phyloP scores from a whole-genome alignment of 225 moss, liverwort and hornwort genomes.

The Physcomitrium patens region DNA sequence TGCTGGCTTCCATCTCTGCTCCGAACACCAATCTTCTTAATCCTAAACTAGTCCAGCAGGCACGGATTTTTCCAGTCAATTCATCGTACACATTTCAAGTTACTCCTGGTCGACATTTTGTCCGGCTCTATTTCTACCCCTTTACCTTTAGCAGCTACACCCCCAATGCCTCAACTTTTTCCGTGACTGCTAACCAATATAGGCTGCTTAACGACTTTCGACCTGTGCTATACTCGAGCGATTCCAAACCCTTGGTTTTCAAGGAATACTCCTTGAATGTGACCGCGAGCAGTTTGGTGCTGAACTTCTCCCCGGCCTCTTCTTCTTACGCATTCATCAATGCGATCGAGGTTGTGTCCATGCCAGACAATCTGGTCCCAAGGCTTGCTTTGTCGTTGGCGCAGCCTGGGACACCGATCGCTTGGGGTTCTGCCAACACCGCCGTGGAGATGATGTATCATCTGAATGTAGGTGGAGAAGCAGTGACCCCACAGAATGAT shows the following conservation, averaged over 20 bases:
- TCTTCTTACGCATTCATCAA: constrained; percentile 64
- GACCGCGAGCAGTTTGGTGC: constrained; percentile 13
- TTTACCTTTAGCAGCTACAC: constrained; percentile 42
- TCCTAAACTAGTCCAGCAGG: constrained; percentile 48
- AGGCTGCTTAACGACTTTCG: constrained; percentile 59
- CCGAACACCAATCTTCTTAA: constrained; percentile 31
- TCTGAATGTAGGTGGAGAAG: constrained; percentile 63
- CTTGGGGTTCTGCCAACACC: constrained; percentile 23
- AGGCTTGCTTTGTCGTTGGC: constrained; percentile 7
- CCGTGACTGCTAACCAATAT: constrained; percentile 59
- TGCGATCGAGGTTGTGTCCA: constrained; percentile 64
- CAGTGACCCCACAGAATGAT: constrained; percentile 49
- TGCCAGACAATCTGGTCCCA: constrained; percentile 32
- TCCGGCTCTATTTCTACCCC: constrained; percentile 67
- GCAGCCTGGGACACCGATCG: neutral
- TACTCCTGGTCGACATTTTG: constrained; percentile 42
- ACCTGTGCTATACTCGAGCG: constrained; percentile 14
- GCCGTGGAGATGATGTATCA: constrained; percentile 64
- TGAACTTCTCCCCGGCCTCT: constrained; percentile 34
- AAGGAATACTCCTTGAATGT: constrained; percentile 65
- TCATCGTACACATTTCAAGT: constrained; percentile 60
- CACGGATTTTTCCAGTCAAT: constrained; percentile 50
- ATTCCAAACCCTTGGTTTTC: constrained; percentile 24
- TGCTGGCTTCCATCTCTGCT: constrained; percentile 25
- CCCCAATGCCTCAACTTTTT: constrained; percentile 55